Conservation (phyloP, 1,139 yeast species). For the Geotrichum europaeum region DNA sequence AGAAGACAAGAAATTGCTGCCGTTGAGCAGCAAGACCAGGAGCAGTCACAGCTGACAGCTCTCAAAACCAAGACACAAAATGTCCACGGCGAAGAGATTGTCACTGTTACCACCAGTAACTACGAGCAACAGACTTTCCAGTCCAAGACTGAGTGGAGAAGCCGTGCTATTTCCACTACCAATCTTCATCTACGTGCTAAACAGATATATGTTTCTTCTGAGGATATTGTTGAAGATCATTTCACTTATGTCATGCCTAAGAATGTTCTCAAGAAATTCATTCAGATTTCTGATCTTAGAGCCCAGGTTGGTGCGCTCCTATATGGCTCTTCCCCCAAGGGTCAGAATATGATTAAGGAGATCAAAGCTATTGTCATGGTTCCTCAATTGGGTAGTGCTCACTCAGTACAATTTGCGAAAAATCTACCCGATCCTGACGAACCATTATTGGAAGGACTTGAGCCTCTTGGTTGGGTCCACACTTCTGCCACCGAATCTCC, state of each 20-base stretch:
- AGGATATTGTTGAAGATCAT: slow-evolving; percentile 49
- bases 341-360: slow-evolving; percentile 69
- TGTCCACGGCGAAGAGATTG: slow-evolving; percentile 94
- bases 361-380: slow-evolving; percentile 68
- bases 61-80: slow-evolving; percentile 79
- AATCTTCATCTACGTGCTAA: slow-evolving; percentile 68
- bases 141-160: slow-evolving; percentile 89
- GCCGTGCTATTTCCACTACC: slow-evolving; percentile 74
- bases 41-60: slow-evolving; percentile 55
- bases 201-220: slow-evolving; percentile 66
- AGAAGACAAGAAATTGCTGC: slow-evolving; percentile 77
- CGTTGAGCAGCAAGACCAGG: slow-evolving; percentile 53
- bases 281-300: slow-evolving; percentile 74
- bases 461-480: slow-evolving; percentile 45
- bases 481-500: slow-evolving; percentile 63
- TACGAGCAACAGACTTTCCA: slow-evolving; percentile 81
- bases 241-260: slow-evolving; percentile 74
- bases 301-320: slow-evolving; percentile 78
- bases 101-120: slow-evolving; percentile 84
- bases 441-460: slow-evolving; percentile 33
- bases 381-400: slow-evolving; percentile 80
- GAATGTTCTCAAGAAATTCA: slow-evolving; percentile 68
- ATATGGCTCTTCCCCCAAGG: slow-evolving; percentile 71
- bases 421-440: slow-evolving; percentile 40
- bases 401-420: slow-evolving; percentile 56